phyloP scores from a whole-genome alignment of 1,284 basidiomycete genomes.

The Boletellus deceptivus region DNA sequence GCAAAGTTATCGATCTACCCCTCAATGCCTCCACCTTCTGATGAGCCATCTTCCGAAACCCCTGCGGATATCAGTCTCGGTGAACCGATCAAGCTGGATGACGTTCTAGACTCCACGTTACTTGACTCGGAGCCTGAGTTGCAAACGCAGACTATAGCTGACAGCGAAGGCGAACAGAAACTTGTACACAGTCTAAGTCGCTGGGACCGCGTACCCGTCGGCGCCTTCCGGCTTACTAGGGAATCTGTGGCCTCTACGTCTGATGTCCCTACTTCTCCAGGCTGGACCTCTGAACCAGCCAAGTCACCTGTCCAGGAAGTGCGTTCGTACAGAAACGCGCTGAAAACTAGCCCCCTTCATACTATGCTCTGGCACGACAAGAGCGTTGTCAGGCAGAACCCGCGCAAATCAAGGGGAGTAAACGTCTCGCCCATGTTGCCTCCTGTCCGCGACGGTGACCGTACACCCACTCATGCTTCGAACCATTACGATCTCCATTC shows the following conservation, averaged over 20 bases:
- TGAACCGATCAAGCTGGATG: slow-evolving; percentile 69
- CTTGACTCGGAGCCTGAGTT: slow-evolving; percentile 52
- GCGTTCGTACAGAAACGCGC: slow-evolving; percentile 37
- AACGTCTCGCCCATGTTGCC: slow-evolving; percentile 53
- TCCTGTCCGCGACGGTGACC: slow-evolving; percentile 55
- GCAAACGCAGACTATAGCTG: slow-evolving; percentile 23
- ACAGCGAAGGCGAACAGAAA: slow-evolving; percentile 37
- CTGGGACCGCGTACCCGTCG: slow-evolving; percentile 74
- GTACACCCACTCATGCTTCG: slow-evolving; percentile 45
- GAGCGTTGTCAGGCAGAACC: slow-evolving; percentile 22
- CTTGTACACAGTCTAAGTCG: slow-evolving; percentile 43
- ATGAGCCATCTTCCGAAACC: slow-evolving; percentile 37
- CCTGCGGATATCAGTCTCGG: slow-evolving; percentile 37
- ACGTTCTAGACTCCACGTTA: slow-evolving; percentile 75
- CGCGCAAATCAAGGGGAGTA: slow-evolving; percentile 28
- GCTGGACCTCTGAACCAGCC: slow-evolving; percentile 27
- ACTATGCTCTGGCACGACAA: slow-evolving; percentile 55
- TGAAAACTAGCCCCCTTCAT: slow-evolving; percentile 56
- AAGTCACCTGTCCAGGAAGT: slow-evolving; percentile 19
- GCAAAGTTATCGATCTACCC: slow-evolving; percentile 34
- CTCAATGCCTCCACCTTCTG: slow-evolving; percentile 30
- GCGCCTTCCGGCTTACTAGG: slow-evolving; percentile 67
- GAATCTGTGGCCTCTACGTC: slow-evolving; percentile 35
- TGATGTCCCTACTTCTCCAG: slow-evolving; percentile 32
- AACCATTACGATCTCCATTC: slow-evolving; percentile 24